Evolutionary conservation across 225 moss, liverwort and hornwort species (phyloP).

Genomic region (Ulota crispa): DNA sequence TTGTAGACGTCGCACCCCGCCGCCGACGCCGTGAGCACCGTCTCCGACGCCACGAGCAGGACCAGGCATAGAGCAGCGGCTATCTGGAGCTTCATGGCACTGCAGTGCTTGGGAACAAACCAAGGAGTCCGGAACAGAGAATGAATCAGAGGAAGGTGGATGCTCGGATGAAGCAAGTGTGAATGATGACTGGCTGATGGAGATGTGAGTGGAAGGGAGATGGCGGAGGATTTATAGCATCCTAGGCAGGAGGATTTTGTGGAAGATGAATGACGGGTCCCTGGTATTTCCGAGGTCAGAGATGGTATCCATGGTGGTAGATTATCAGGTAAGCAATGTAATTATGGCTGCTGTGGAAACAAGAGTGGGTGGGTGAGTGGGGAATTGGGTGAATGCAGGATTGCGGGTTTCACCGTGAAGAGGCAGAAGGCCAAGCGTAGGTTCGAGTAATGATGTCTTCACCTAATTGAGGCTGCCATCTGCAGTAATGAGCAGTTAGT

Average conservation of each 20-base stretch:
- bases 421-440: too few species aligned
- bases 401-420: too few species aligned
- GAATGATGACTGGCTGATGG: too few species aligned
- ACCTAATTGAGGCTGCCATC: too few species aligned
- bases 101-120: not conserved
- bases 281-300: not conserved
- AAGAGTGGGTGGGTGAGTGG: too few species aligned
- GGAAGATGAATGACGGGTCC: not conserved
- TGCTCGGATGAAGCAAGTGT: not conserved
- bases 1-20: not conserved
- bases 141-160: not conserved
- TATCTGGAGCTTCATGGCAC: not conserved
- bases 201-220: too few species aligned
- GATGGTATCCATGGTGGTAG: too few species aligned
- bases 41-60: not conserved
- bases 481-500: too few species aligned
- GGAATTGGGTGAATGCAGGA: too few species aligned
- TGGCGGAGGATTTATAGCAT: not conserved
- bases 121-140: not conserved
- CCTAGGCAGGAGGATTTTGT: not conserved
- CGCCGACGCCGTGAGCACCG: not conserved
- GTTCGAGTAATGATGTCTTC: too few species aligned
- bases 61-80: not conserved
- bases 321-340: too few species aligned
- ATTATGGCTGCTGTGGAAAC: too few species aligned